Percentiles rank a stretch among this genome's conserved stretches.
Conservation (phyloP, 192 early-diverging fungal genomes). For the Linnemannia zychae region DNA sequence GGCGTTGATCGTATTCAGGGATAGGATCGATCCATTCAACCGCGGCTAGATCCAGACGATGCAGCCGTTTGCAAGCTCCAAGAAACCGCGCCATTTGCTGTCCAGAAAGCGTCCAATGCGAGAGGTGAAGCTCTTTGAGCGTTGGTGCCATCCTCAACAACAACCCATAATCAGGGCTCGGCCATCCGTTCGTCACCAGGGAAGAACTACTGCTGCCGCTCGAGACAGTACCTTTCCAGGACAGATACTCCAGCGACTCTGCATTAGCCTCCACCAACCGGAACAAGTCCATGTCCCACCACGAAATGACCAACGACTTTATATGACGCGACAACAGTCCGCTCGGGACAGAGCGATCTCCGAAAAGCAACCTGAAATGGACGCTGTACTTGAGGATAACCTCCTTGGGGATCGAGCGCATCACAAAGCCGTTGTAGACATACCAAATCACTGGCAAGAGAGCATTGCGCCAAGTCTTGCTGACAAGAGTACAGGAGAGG, state of each 20-base stretch:
- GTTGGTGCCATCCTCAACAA: constrained; percentile 24
- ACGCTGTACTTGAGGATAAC: constrained; percentile 38
- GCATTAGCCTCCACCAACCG: constrained; percentile 27
- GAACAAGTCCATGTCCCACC: constrained; percentile 33
- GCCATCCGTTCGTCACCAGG: not conserved
- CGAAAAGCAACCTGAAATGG: constrained; percentile 32
- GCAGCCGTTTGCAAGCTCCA: constrained; percentile 8
- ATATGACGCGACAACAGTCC: constrained; percentile 24
- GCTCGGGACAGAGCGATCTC: constrained; percentile 29
- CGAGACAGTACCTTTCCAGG: constrained; percentile 32
- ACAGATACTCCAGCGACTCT: constrained; percentile 20
- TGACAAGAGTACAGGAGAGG: constrained; percentile 29
- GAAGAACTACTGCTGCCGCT: not conserved
- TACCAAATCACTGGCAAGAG: constrained; percentile 45
- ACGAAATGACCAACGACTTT: constrained; percentile 27
- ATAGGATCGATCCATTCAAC: constrained; percentile 34
- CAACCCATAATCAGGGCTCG: constrained; percentile 18
- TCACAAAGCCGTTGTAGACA: constrained; percentile 36
- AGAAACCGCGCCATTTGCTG: constrained; percentile 21
- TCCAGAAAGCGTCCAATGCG: constrained; percentile 40
- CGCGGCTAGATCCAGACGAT: constrained; percentile 6
- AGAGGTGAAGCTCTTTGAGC: constrained; percentile 24
- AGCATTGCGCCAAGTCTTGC: constrained; percentile 41
- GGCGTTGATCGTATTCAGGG: not conserved
- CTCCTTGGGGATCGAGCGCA: constrained; percentile 32